A percentile compares a stretch with the other conserved stretches of the same genome.
Conservation (phyloP, 2,329 filamentous ascomycete species). For the Proliferodiscus dingleyae region DNA sequence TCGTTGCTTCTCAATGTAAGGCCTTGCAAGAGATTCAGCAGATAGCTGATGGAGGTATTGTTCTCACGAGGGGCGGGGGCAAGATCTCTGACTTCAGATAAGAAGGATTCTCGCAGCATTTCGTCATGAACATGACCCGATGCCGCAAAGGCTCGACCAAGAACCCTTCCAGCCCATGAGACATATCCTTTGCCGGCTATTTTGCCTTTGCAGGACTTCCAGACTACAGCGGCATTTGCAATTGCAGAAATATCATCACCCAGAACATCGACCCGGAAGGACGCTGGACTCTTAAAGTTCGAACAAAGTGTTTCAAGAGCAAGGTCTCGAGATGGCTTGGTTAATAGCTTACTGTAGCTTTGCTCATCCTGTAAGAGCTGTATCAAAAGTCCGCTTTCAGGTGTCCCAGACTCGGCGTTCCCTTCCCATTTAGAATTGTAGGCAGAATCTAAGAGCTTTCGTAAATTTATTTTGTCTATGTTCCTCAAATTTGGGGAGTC, state of each 20-base stretch:
- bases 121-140: conserved; percentile 63
- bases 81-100: conserved; percentile 41
- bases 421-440: conserved; percentile 62
- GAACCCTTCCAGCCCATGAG: conserved; percentile 77
- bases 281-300: conserved; percentile 61
- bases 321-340: conserved; percentile 62
- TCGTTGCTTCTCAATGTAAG: conserved; percentile 56
- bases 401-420: conserved; percentile 62
- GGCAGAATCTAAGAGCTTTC: conserved; percentile 63
- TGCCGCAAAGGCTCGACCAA: conserved; percentile 78
- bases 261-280: conserved; percentile 61
- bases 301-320: conserved; percentile 70
- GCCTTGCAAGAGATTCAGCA: conserved; percentile 58
- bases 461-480: conserved; percentile 52
- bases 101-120: conserved; percentile 54
- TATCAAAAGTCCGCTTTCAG: conserved; percentile 76
- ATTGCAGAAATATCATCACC: conserved; percentile 61
- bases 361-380: conserved; percentile 72
- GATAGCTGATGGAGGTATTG: conserved; percentile 56
- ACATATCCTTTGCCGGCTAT: conserved; percentile 64
- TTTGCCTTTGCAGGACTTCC: conserved; percentile 67
- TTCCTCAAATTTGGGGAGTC: conserved; percentile 36
- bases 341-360: conserved; percentile 58
- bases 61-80: conserved; percentile 26
- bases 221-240: conserved; percentile 61